Base-by-base conservation (phyloP, 352 stramenopile genomes). In the Nothophytophthora sp. region DNA sequence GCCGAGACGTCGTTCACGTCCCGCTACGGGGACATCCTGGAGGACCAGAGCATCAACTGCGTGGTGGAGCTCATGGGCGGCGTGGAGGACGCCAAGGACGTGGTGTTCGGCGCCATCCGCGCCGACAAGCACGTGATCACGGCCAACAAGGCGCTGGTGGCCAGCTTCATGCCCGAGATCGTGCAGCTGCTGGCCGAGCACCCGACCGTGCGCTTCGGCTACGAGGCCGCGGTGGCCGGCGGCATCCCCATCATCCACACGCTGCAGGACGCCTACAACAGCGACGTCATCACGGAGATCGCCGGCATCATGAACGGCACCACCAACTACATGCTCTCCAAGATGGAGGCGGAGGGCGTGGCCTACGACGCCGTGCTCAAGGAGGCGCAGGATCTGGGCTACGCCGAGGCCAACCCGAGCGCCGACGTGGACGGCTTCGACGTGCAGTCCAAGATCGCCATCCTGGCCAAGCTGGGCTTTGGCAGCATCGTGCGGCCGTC, bases 301-400 rank as follows among this genome's bases (percentile, higher is more conserved):
- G 89, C 88, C 29, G 96, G 96, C 19, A 99, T 99, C 66, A 96
- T 97, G 80, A 99, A 99, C 70, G 96, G 96, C 37, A 99, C 95
- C 7, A 99, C 96, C 42, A 99, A 99, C 75, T 99, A 97, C 77
- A 99, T 99, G 88, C 67, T 99, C 34, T 96, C 88, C 39, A 98
- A 98, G 78, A 99, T 99, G 95, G 91, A 98, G 66, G 68, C 83
- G 15, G 88, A 96, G 58, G 90, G 90, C 25, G 83, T 89, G 12
- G 92, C 93, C 23, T 98, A 98, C 56, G 89, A 91, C 51, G 79
- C 65, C 1, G 96, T 98, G 25, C 75, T 99, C 2, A 95, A 92
- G 53, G 95, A 99, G 61, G 95, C 96, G 7, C 90, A 98, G 58
- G 83, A 90, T 23, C 57, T 97, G 51, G 92, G 95, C 24, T 99